These are phyloP conservation scores for Rhazya stricta DNA, from an alignment of 257 asterid genomes.

Conservation along the genomic window DNA sequence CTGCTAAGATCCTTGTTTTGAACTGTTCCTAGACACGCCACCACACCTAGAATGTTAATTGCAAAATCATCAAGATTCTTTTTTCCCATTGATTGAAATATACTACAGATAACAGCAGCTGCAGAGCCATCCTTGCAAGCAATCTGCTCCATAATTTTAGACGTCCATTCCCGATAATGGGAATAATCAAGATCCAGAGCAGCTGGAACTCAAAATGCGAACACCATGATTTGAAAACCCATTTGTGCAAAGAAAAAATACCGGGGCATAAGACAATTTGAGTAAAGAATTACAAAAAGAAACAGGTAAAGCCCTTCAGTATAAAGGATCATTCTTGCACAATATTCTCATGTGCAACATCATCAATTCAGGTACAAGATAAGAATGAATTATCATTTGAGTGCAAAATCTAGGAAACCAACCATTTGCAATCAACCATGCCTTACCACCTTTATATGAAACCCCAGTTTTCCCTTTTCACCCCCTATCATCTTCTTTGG, in stretches of 20 bases:
- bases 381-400: background rate
- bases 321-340: background rate
- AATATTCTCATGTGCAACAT: too few species aligned
- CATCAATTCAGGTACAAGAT: background rate
- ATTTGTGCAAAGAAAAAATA: too few species aligned
- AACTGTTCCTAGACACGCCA: conserved; percentile 57
- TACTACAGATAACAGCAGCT: conserved; percentile 42
- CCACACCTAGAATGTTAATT: conserved; percentile 45
- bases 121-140: conserved; percentile 34
- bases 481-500: too few species aligned
- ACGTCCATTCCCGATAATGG: conserved; percentile 8
- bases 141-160: conserved; percentile 27
- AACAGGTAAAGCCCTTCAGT: background rate
- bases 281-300: too few species aligned
- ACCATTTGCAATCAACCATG: background rate
- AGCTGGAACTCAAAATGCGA: conserved; percentile 22
- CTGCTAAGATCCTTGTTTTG: conserved; percentile 50
- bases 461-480: too few species aligned
- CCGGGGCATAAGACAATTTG: too few species aligned
- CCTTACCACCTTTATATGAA: too few species aligned
- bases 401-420: too few species aligned
- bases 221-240: background rate
- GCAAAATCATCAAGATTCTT: conserved; percentile 15
- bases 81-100: conserved; percentile 18
- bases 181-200: conserved; percentile 21